Conservation (phyloP, 2,329 filamentous ascomycete species). For the Thyridium curvatum region DNA sequence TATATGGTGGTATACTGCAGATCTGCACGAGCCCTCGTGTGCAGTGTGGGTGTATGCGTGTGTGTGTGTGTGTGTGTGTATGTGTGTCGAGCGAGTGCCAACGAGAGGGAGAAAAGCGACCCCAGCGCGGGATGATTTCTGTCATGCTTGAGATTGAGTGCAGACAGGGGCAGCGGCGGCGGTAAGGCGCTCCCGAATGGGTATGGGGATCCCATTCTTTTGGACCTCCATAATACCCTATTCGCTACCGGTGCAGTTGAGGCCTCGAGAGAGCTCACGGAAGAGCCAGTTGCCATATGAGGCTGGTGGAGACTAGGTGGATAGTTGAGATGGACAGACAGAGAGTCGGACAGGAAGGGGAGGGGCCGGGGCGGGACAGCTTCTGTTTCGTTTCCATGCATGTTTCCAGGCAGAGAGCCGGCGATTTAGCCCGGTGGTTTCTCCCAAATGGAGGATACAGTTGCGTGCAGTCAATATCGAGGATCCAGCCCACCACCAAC, state of each 20-base stretch:
- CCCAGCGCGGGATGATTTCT: too few species aligned
- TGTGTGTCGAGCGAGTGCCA: too few species aligned
- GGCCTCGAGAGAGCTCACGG: slow-evolving; percentile 1
- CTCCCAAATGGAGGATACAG: background rate
- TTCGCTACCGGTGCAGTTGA: slow-evolving; percentile 12
- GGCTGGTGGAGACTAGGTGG: background rate
- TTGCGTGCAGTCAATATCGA: background rate
- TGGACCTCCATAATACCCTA: slow-evolving; percentile 13
- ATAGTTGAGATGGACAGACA: background rate
- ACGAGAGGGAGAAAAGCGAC: too few species aligned
- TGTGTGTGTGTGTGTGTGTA: too few species aligned
- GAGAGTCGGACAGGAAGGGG: too few species aligned
- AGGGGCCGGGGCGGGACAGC: background rate
- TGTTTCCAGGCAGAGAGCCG: slow-evolving; percentile 12
- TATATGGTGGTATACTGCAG: too few species aligned
- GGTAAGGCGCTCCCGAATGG: too few species aligned
- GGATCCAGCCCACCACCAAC: background rate
- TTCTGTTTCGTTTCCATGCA: slow-evolving; percentile 2
- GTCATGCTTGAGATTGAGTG: too few species aligned
- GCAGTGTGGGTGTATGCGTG: too few species aligned
- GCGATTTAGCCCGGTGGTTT: slow-evolving; percentile 11
- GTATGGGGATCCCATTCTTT: too few species aligned
- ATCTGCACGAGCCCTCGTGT: too few species aligned
- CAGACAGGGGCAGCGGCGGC: too few species aligned
- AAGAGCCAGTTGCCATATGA: background rate